Conservation (phyloP, 2,329 filamentous ascomycete genomes). For the Massarina eburnea region DNA sequence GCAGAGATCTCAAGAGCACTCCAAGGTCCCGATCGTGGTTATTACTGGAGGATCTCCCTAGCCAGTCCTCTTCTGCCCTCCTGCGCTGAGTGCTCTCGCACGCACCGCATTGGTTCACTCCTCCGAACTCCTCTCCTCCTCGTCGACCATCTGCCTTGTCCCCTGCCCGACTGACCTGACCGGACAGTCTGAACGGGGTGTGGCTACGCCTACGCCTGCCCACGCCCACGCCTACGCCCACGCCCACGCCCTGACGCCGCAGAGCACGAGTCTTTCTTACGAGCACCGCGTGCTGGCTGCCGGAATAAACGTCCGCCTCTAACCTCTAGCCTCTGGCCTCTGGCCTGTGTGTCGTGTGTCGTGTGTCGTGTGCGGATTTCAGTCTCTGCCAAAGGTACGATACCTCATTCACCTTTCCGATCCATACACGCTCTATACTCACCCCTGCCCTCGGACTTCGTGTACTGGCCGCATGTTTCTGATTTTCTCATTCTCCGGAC, state of each 20-base stretch:
- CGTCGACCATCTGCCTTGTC: conserved; percentile 16
- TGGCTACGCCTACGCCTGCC: background rate
- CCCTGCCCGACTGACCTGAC: conserved; percentile 7
- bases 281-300: conserved; percentile 5
- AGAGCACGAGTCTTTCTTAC: conserved; percentile 7
- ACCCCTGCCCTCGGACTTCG: conserved; percentile 24
- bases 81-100: conserved; percentile 31
- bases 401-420: conserved; percentile 25
- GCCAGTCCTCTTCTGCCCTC: conserved; percentile 29
- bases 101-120: conserved; percentile 20
- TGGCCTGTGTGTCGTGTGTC: conserved; percentile 2
- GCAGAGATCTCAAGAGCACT: conserved; percentile 38
- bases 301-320: background rate
- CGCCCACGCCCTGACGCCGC: conserved; percentile 7
- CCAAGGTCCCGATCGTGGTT: conserved; percentile 40
- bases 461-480: conserved; percentile 14
- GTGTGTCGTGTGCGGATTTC: no score
- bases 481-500: conserved; percentile 16
- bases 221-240: no score
- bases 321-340: background rate
- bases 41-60: conserved; percentile 44
- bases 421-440: conserved; percentile 12
- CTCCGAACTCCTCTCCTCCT: conserved; percentile 20
- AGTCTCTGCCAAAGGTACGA: conserved; percentile 33
- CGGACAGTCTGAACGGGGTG: conserved; percentile 4